Percentiles rank a stretch among this genome's conserved stretches.
Evolutionary conservation across 345 rosid genomes (phyloP).

Genomic region (Citrus inodora): DNA sequence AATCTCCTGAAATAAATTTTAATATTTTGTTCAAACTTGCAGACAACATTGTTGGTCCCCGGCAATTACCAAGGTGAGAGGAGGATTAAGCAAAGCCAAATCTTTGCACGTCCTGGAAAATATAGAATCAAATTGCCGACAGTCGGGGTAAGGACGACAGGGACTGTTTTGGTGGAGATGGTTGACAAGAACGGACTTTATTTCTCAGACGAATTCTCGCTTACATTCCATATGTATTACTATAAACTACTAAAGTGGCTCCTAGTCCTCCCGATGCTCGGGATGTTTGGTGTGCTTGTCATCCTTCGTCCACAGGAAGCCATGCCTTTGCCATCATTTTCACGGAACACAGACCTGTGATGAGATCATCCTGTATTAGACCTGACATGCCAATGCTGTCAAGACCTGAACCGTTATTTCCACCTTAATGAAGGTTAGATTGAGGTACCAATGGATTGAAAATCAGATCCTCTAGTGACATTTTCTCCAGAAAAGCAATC

Average conservation of each 20-base stretch:
- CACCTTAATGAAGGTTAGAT: neutral
- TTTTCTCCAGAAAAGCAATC: neutral
- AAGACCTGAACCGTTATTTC: neutral
- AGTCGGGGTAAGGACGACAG: conserved; percentile 87
- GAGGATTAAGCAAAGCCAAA: conserved; percentile 64
- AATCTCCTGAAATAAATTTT: neutral
- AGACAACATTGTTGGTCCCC: conserved; percentile 89
- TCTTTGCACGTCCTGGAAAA: conserved; percentile 67
- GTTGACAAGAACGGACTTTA: conserved; percentile 85
- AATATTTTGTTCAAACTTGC: conserved; percentile 23
- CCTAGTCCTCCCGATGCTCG: conserved; percentile 94
- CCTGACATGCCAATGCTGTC: neutral
- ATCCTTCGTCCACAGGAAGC: conserved; percentile 93
- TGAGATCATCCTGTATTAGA: neutral
- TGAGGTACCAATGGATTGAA: neutral
- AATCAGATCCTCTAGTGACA: neutral
- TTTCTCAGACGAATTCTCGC: conserved; percentile 94
- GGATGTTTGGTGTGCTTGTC: conserved; percentile 85
- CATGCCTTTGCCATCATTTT: conserved; percentile 85
- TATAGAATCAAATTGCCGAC: conserved; percentile 81
- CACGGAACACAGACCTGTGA: conserved; percentile 80
- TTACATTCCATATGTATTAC: conserved; percentile 97
- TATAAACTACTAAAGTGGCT: conserved; percentile 97
- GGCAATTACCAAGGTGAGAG: conserved; percentile 95
- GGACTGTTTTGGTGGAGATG: conserved; percentile 94